phyloP scores from a whole-genome alignment of 345 rosid species.

The Litchi chinensis region DNA sequence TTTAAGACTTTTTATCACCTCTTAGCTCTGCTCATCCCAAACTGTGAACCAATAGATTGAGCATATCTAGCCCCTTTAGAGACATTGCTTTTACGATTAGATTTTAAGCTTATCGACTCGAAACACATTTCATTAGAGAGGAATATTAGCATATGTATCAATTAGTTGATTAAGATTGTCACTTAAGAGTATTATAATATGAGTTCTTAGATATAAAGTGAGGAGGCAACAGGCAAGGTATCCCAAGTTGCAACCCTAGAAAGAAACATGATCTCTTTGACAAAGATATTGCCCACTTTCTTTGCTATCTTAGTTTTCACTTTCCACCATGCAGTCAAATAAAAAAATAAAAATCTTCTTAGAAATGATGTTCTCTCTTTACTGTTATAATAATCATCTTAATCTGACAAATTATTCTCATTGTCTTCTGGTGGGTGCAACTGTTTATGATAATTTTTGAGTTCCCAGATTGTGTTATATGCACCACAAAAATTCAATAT shows the following conservation, averaged over 20 bases:
- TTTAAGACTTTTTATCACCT: neutral
- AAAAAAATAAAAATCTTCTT: neutral
- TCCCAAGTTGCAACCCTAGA: neutral
- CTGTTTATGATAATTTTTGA: neutral
- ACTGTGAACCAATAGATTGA: neutral
- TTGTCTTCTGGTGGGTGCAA: neutral
- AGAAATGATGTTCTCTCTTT: neutral
- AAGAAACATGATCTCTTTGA: constrained; percentile 3
- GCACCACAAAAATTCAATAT: neutral
- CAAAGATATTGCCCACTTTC: neutral
- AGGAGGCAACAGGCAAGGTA: neutral
- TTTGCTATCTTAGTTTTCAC: neutral
- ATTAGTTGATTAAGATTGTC: neutral
- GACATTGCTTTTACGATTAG: neutral
- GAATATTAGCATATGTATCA: neutral
- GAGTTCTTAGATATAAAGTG: neutral
- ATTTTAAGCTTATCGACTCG: neutral
- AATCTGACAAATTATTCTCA: neutral
- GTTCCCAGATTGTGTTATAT: neutral
- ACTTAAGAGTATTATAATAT: neutral
- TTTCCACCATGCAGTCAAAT: neutral
- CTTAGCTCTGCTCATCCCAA: neutral
- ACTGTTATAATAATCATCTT: neutral
- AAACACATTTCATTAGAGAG: neutral
- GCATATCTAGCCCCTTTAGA: neutral